Evolutionary conservation across 192 early-diverging fungal genomes (phyloP), one percentile per base, ranked within the genome.

Genomic region (Diversispora epigaea): DNA sequence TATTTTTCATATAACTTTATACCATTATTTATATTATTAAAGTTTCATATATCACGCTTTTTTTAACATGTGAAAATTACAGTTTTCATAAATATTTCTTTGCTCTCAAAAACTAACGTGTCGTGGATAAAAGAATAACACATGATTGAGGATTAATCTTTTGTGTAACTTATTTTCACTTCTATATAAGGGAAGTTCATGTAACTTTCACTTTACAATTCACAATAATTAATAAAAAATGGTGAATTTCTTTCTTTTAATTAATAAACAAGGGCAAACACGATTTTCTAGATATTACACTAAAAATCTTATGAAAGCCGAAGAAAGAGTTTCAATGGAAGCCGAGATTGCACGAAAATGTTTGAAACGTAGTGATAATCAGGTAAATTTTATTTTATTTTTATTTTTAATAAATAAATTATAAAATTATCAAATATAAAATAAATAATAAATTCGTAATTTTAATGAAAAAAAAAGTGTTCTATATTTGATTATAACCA

Each of bases 201-300:
- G 25, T 32, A 32, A 32, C 25, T 32, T 32, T 32, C 25, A 32
- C 25, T 32, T 32, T 32, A 32, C 25, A 32, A 32, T 32, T n/a
- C n/a, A n/a, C n/a, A n/a, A n/a, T n/a, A n/a, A 56, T 56, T 49
- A 49, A 56, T n/a, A 4, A 22, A 75, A 52, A 25, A 82, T 82
- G 81, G 62, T 82, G 9, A 56, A 49, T 22, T 82, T 82, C 63
- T 49, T 82, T 44, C 61, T 82, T 3, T 68, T 82, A 25, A 55
- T 82, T 9, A 82, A 82, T 67, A 76, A 73, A 46, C 81, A 77
- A 60, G 77, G 76, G 22, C 78, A 82, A 60, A 82, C 78, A 10
- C 79, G 81, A 32, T 82, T 82, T 60, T 79, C 81, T 39, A 77
- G 77, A 52, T 80, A 82, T 46, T 77, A 82, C 45, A 46, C 61